Evolutionary conservation across 2,329 filamentous ascomycete genomes (phyloP).

Genomic region (Camptophora hylomeconis): DNA sequence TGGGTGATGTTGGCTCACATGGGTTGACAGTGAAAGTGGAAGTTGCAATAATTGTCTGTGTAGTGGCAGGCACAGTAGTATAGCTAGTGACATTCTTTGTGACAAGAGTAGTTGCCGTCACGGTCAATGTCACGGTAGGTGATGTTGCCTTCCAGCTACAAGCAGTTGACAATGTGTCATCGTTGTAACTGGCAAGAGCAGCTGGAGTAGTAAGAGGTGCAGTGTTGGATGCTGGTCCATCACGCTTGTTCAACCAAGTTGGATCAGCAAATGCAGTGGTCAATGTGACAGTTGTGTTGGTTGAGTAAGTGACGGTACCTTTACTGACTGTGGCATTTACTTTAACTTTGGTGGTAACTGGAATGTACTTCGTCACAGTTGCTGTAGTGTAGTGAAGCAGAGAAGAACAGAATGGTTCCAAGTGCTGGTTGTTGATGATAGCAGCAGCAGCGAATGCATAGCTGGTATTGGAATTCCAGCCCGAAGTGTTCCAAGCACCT

Average conservation of each 20-base stretch:
- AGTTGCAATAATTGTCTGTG: background rate
- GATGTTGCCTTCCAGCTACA: conserved; percentile 4
- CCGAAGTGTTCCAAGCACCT: conserved; percentile 2
- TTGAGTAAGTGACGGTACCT: conserved; percentile 3
- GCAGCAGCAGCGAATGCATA: conserved; percentile 3
- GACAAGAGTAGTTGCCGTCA: conserved; percentile 1
- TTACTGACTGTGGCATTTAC: conserved; percentile 2
- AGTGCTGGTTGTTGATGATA: conserved; percentile 1
- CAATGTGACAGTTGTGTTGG: conserved; percentile 1
- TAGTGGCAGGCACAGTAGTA: conserved; percentile 3
- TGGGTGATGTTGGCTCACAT: conserved; percentile 4
- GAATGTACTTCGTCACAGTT: background rate
- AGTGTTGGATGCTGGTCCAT: background rate
- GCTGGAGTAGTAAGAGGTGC: conserved; percentile 3
- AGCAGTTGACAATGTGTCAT: conserved; percentile 3
- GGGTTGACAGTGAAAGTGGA: conserved; percentile 4
- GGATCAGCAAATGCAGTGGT: conserved; percentile 2
- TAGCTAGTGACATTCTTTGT: conserved; percentile 1
- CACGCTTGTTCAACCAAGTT: background rate
- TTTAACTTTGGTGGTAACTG: conserved; percentile 1
- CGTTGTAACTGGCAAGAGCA: conserved; percentile 1
- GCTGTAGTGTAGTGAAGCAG: conserved; percentile 3
- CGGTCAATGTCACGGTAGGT: background rate
- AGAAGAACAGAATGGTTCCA: conserved; percentile 3
- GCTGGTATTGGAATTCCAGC: background rate